Base-by-base conservation (phyloP, 176 grass and related monocot genomes). In the Stipa capillata region DNA sequence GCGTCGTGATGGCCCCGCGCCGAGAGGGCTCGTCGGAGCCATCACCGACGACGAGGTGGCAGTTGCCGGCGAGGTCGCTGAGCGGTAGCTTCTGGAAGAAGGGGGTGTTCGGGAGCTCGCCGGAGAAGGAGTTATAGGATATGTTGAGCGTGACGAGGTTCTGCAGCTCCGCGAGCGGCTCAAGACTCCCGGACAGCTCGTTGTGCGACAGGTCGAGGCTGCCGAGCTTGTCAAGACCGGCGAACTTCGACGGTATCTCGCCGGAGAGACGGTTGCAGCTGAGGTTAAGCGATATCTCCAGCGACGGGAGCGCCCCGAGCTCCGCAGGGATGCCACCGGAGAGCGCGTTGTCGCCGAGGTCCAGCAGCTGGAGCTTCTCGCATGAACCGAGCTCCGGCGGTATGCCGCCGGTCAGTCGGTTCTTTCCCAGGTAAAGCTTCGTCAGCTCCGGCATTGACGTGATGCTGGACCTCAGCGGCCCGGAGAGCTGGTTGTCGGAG, bases 281-380 rank as follows among this genome's bases (percentile, higher is more conserved):
- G 31, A 99, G 90, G 63, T 99, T 99, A 2, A 99, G 92, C 2
- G 97, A 87, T 24, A 99, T 99, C 55, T 95, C 97, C 47, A 99
- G 48, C 1, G 86, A 84, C 0, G 85, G 90, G 2, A 96, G 92
- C 40, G 48, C 58, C 36, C 90, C 92, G 4, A 99, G 66, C 69
- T 96, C 88, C 2, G 65, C 34, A 0, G 92, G 90, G 47, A 99
- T 99, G 34, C 33, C 53, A 1, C 97, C 90, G 42, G 90, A 85
- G 78, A 99, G 90, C 47, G 60, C 87, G 49, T 93, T 99, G 49
- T 85, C 85, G 0, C 92, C 88, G 42, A 99, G 81, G 85, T 99
- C 97, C 41, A 99, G 76, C 29, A 96, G 61, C 31, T 99, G 92
- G 4, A 96, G 79, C 82, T 99, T 99, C 70, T 67, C 82, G 84